Evolutionary conservation across 768 basidiomycete genomes (phyloP).

Genomic region (Leccinum boreale): DNA sequence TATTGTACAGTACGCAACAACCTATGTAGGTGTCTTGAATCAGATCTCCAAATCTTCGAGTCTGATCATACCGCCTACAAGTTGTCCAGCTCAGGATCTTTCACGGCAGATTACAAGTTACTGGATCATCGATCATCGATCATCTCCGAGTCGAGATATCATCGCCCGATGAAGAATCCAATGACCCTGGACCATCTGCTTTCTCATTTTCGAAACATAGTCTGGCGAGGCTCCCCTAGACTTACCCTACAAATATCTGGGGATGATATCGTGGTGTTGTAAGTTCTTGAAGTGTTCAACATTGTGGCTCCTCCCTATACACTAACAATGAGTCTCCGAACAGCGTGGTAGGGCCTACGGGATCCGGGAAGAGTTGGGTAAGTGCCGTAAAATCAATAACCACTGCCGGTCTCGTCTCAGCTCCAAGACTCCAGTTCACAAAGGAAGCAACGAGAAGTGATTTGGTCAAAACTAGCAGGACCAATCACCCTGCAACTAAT

Average conservation of each 20-base stretch:
- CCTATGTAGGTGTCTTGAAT: not conserved
- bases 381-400: not conserved
- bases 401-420: not conserved
- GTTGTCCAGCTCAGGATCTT: not conserved
- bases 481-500: constrained; percentile 4
- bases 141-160: not conserved
- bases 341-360: constrained; percentile 20
- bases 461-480: not conserved
- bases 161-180: not conserved
- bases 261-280: constrained; percentile 22
- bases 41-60: not conserved
- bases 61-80: not conserved
- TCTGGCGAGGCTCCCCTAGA: constrained; percentile 3
- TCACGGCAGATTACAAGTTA: not conserved
- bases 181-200: not conserved
- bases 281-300: not conserved
- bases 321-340: not conserved
- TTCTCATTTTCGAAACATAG: not conserved
- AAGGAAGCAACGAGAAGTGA: constrained; percentile 11
- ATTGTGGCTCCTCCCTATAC: not conserved
- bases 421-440: constrained; percentile 7
- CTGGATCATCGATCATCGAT: not conserved
- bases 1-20: not conserved
- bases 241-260: constrained; percentile 2
- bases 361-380: constrained; percentile 22